phyloP scores from a whole-genome alignment of 1,139 yeast genomes.

The Lodderomyces elongisporus region DNA sequence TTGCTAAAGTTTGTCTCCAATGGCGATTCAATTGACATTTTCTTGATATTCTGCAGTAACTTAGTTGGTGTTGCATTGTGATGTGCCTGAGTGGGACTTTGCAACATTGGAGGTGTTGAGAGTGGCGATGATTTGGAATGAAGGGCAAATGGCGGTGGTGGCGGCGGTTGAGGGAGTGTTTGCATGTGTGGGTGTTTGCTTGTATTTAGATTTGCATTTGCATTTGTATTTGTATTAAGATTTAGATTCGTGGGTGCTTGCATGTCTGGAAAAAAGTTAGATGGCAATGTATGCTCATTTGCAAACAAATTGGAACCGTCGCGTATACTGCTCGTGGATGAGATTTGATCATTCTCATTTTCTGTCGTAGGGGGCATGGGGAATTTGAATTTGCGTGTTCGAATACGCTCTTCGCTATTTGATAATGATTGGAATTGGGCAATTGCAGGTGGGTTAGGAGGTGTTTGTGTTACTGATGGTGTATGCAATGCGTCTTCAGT shows the following conservation, averaged over 20 bases:
- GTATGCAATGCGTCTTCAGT: slow-evolving; percentile 8
- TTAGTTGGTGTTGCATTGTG: slow-evolving; percentile 1
- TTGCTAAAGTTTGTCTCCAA: slow-evolving; percentile 7
- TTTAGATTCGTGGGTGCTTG: too few species aligned
- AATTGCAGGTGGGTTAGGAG: slow-evolving; percentile 10
- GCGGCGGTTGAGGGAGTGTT: slow-evolving; percentile 7
- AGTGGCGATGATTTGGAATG: slow-evolving; percentile 11
- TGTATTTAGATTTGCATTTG: neutral
- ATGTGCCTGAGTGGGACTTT: slow-evolving; percentile 9
- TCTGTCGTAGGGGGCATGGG: too few species aligned
- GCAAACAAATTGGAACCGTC: slow-evolving; percentile 1
- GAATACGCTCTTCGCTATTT: too few species aligned
- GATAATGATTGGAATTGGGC: too few species aligned
- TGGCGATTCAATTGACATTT: slow-evolving; percentile 8
- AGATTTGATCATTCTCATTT: neutral
- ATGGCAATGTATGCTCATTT: too few species aligned
- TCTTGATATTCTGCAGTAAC: slow-evolving; percentile 4
- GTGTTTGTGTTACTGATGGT: slow-evolving; percentile 12
- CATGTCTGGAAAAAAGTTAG: too few species aligned
- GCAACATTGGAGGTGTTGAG: slow-evolving; percentile 12
- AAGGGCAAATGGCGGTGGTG: slow-evolving; percentile 13
- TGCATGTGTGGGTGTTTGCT: too few species aligned
- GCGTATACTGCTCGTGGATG: neutral
- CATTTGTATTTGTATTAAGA: too few species aligned
- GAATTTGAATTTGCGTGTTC: too few species aligned